Evolutionary conservation across 495 filamentous ascomycete genomes (phyloP), one percentile per base, ranked within the genome.

Genomic region (Xylaria venustula): DNA sequence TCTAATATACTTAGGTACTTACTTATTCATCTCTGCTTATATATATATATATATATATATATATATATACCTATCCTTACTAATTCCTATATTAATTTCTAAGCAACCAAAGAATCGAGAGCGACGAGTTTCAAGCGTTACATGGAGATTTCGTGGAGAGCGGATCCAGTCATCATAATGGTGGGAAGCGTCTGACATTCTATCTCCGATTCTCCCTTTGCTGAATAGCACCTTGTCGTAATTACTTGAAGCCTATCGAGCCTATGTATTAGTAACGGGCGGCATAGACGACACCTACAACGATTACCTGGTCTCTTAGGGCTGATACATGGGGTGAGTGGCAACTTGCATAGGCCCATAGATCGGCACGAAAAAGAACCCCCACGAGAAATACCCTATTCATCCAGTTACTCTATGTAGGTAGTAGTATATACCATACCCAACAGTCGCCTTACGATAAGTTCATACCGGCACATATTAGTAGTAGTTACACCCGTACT

Each of bases 131-230:
- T 30, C n/a, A 22, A 51, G 28, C 56, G 23, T 59, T 41, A 32
- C 55, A 46, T 49, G 22, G 45, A 48, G 41, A 42, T 7, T 30
- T 34, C 9, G 11, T 49, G n/a, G n/a, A 11, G 26, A 49, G 55
- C 7, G 26, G 17, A 14, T 8, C 41, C 17, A 44, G 25, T 34
- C 15, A 9, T 54, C 7, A 23, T 15, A 28, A 2, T 54, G 51
- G 57, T 52, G 37, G 48, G 37, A 45, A 60, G 37, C 26, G 25
- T 53, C 58, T 60, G 48, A 60, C 58, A 53, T 60, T 53, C 48
- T 42, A 48, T 49, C 48, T 41, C 15, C 55, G 36, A 28, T 45
- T 26, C 22, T 17, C 15, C 22, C n/a, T 36, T 14, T 19, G 45
- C 15, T 32, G 32, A 36, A 58, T 34, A 49, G 44, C 14, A 48